phyloP scores from a whole-genome alignment of 1,139 yeast species.

The Geotrichum phurueaensis region DNA sequence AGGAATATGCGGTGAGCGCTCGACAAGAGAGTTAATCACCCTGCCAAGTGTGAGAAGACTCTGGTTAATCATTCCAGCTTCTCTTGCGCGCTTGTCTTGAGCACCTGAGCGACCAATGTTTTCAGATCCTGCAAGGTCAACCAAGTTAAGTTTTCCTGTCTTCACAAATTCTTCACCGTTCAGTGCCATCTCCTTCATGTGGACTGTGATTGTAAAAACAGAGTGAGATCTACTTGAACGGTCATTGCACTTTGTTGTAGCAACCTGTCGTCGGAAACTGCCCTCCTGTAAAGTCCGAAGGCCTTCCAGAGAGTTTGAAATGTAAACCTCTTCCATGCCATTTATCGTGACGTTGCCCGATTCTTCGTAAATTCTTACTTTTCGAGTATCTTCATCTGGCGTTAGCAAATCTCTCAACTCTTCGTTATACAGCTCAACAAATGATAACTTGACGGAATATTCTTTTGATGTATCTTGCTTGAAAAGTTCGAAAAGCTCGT shows the following conservation, averaged over 20 bases:
- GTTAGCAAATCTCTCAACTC: conserved; percentile 53
- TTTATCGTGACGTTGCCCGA: conserved; percentile 39
- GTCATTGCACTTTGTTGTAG: conserved; percentile 64
- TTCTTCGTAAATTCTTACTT: conserved; percentile 44
- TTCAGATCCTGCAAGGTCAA: conserved; percentile 87
- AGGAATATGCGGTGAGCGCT: conserved; percentile 61
- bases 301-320: conserved; percentile 41
- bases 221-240: conserved; percentile 70
- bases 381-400: conserved; percentile 30
- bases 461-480: conserved; percentile 48
- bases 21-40: conserved; percentile 69
- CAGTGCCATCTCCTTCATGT: conserved; percentile 38
- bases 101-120: conserved; percentile 78
- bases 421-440: conserved; percentile 70
- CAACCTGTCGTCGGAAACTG: conserved; percentile 52
- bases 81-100: conserved; percentile 68
- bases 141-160: conserved; percentile 64
- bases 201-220: conserved; percentile 60
- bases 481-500: conserved; percentile 42
- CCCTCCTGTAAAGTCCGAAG: conserved; percentile 47
- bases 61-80: conserved; percentile 85
- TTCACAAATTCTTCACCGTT: conserved; percentile 42
- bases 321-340: conserved; percentile 47
- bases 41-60: conserved; percentile 76
- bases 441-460: conserved; percentile 60